These are phyloP conservation scores for Globisporangium viniferum DNA, from an alignment of 352 stramenopile species.

Conservation along the genomic window DNA sequence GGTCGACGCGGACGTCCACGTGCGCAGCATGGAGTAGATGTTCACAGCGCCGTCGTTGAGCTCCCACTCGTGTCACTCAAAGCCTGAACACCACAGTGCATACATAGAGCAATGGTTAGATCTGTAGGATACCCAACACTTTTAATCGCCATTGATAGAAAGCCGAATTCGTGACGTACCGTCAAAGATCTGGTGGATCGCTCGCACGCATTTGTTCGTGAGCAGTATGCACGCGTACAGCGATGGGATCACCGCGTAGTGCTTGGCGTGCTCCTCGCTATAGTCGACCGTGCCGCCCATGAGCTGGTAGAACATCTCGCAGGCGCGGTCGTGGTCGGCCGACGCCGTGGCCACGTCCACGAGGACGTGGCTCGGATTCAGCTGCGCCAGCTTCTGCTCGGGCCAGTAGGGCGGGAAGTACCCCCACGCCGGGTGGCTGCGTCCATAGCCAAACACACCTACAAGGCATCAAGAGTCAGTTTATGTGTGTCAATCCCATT, in stretches of 20 bases:
- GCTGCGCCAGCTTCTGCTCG: constrained; percentile 32
- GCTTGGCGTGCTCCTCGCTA: constrained; percentile 38
- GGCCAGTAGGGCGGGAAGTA: constrained; percentile 56
- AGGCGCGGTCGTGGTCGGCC: constrained; percentile 67
- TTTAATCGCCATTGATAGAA: neutral
- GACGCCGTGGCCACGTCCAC: constrained; percentile 56
- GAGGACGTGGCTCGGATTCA: constrained; percentile 60
- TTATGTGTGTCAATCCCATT: neutral
- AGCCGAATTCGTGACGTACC: constrained; percentile 11
- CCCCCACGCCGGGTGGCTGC: constrained; percentile 39
- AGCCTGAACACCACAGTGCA: constrained; percentile 29
- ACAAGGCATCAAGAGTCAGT: neutral
- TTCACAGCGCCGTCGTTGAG: constrained; percentile 79
- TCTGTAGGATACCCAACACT: neutral
- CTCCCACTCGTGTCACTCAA: constrained; percentile 53
- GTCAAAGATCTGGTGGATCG: constrained; percentile 57
- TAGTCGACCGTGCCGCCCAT: constrained; percentile 60
- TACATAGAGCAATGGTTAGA: neutral
- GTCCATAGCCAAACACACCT: constrained; percentile 62
- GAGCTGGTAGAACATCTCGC: constrained; percentile 67
- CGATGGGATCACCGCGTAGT: constrained; percentile 53
- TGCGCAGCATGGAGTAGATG: constrained; percentile 62
- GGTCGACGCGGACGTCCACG: constrained; percentile 37
- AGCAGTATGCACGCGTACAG: constrained; percentile 59
- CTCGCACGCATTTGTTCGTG: constrained; percentile 44